A percentile compares a stretch with the other conserved stretches of the same genome.
phyloP scores from a whole-genome alignment of 2,329 filamentous ascomycete genomes.

The Fusarium neocosmosporiellum region DNA sequence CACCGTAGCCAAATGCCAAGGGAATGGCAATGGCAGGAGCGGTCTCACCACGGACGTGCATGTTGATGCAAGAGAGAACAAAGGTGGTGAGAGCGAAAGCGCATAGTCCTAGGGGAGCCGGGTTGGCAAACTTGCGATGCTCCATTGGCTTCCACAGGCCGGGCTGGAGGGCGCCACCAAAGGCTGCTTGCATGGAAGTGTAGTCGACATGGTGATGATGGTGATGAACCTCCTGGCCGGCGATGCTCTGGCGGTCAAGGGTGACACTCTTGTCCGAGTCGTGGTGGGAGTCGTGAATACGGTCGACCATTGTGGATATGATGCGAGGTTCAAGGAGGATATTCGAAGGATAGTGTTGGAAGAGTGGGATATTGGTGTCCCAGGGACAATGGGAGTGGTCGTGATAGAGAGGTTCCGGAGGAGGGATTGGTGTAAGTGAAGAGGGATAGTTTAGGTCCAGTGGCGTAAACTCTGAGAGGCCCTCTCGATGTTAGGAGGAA shows the following conservation, averaged over 20 bases:
- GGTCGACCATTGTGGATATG: conserved; percentile 36
- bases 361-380: neutral
- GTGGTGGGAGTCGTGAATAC: conserved; percentile 31
- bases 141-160: conserved; percentile 72
- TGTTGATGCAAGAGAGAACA: conserved; percentile 79
- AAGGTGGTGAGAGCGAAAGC: conserved; percentile 89
- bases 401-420: neutral
- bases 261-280: conserved; percentile 41
- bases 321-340: neutral
- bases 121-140: conserved; percentile 82
- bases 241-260: conserved; percentile 33
- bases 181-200: conserved; percentile 60
- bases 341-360: neutral
- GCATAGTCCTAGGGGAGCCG: conserved; percentile 79
- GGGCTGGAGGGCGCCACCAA: conserved; percentile 78
- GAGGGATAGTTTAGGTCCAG: neutral
- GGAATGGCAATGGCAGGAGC: conserved; percentile 75
- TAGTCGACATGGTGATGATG: conserved; percentile 41
- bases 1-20: conserved; percentile 79
- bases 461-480: neutral
- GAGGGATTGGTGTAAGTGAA: neutral
- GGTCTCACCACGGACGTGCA: conserved; percentile 69
- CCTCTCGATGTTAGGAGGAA: neutral
- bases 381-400: conserved; percentile 1
- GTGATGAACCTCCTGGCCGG: conserved; percentile 35